Evolutionary conservation across 2,329 filamentous ascomycete genomes (phyloP), one percentile per base, ranked within the genome.

Genomic region (Fusarium ambrosium): DNA sequence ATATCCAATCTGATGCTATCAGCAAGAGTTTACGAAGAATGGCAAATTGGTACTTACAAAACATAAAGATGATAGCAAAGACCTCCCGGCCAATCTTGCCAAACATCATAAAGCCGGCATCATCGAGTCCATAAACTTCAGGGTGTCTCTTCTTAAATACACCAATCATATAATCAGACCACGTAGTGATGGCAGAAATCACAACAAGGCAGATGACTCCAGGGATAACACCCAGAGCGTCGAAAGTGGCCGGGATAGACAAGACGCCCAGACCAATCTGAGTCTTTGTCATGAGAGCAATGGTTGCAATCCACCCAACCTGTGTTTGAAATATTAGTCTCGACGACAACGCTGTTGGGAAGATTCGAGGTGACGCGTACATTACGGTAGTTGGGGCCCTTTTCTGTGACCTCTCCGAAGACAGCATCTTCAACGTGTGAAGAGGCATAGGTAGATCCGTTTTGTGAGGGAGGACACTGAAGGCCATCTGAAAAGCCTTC

Each of bases 111-210:
- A 72, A 72, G 20, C 87, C 87, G 3, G 84, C 87, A 74, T 89
- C 88, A 58, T 88, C 87, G 64, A 89, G 86, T 29, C 85, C 84
- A 74, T 89, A 89, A 2, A 89, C 85, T 41, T 86, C 82, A 4
- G 83, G 84, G 72, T 89, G 87, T 11, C 80, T 80, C 41, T 86
- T 71, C 72, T 89, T 89, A 81, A 89, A 89, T n/a, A 81, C 75
- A 10, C 86, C 87, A 13, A 88, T 81, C 27, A 87, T 85, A 70
- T 86, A 87, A 62, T 83, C 81, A 3, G 85, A 86, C 87, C 87
- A 88, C 3, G 84, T 85, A 0, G 86, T 87, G 71, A 88, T 86
- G 22, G 34, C 68, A 2, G 80, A 84, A 32, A 88, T 82, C 4
- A 74, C 65, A 4, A 82, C 43, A 8, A 89, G 79, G 29, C 82